Base-by-base conservation (phyloP, 108 stramenopile species). In the Skeletonema potamos region DNA sequence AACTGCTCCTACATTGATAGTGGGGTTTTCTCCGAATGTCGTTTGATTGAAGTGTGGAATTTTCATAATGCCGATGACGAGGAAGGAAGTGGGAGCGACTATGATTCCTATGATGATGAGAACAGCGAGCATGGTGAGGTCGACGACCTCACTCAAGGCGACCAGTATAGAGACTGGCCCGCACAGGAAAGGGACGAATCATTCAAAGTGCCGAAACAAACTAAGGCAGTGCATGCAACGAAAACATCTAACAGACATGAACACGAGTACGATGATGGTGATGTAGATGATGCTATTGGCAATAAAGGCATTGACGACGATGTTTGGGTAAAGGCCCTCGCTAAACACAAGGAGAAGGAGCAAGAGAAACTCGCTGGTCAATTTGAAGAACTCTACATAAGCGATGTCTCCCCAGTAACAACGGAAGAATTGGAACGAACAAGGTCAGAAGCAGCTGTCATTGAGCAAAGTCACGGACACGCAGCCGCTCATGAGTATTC, bases 11-110 rank as follows among this genome's bases (percentile, higher is more conserved):
- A 81, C 54, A 55, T 81, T 33, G 80, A 81, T 57, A 64, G 74
- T 15, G 73, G 80, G 0, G 68, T 81, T 1, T 81, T 81, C 43
- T 70, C 73, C 28, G 73, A 34, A 4, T 74, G 80, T 66, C 62
- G 80, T 58, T 54, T 70, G 56, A 69, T 81, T 4, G 73, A 81
- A 58, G 73, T 81, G 27, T 81, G 73, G 73, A 81, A 81, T 66
- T 81, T 81, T 58, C 80, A 81, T 41, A 81, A 74, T 68, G 39
- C 66, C 0, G 73, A 66, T 20, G 73, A 66, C 24, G 58, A 66
- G 10, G 79, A 74, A 20, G 77, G 67, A 37, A 22, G 62, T 43
- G 68, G 44, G n/a, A 44, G 32, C 11, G 59, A 61, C 0, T 58
- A 67, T 27, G 56, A 62, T 15, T 62, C 28, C 13, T 37, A 62